phyloP scores from a whole-genome alignment of 176 grass and related monocot genomes.

The Oropetium thomaeum region DNA sequence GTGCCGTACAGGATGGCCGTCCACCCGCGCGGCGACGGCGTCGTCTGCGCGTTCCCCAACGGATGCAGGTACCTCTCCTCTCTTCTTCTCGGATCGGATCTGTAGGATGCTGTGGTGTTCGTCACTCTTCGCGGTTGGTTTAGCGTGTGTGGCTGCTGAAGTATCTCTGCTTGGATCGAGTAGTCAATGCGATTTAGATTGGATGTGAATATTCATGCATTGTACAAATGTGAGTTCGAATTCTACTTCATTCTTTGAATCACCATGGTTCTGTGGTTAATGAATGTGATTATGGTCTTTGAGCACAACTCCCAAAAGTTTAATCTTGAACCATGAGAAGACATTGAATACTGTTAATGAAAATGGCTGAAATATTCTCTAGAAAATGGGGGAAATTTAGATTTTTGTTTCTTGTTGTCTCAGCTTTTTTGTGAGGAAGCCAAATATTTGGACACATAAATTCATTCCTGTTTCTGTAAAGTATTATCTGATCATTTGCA shows the following conservation, averaged over 20 bases:
- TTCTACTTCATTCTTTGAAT: background rate
- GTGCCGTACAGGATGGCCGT: conserved; percentile 90
- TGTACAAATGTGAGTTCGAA: background rate
- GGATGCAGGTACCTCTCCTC: conserved; percentile 68
- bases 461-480: background rate
- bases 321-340: background rate
- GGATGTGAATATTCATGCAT: background rate
- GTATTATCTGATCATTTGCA: background rate
- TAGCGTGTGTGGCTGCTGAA: background rate
- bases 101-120: background rate
- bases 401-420: background rate
- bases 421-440: background rate
- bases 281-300: too few species aligned
- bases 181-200: background rate
- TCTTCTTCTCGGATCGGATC: background rate
- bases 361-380: background rate
- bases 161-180: background rate
- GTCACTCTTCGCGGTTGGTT: background rate
- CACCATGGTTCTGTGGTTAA: background rate
- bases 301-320: background rate
- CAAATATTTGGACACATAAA: background rate
- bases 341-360: background rate
- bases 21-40: conserved; percentile 67
- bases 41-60: conserved; percentile 72
- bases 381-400: background rate